Conservation (phyloP, 1,284 basidiomycete genomes). For the Rhodotorula sp. region DNA sequence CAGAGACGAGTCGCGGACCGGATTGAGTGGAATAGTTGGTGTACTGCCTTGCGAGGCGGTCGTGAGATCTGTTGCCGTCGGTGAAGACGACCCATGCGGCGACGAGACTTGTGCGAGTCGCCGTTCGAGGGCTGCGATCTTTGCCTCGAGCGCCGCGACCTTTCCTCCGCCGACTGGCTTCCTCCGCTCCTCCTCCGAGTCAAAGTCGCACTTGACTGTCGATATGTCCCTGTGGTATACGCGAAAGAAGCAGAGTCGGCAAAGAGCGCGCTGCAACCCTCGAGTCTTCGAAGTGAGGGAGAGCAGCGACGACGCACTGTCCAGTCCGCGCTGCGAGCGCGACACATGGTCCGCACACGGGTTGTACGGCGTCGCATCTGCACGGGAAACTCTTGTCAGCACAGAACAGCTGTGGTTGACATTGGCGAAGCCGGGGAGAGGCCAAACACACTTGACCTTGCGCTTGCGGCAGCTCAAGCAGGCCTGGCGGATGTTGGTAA, state of each 20-base stretch:
- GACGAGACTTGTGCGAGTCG: background rate
- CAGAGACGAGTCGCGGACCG: too few relatives aligned
- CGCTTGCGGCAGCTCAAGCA: slow-evolving; percentile 8
- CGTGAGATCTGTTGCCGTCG: too few relatives aligned
- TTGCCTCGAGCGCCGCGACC: slow-evolving; percentile 21
- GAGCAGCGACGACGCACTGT: background rate
- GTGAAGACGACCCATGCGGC: background rate
- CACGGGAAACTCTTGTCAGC: background rate
- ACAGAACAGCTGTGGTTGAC: too few relatives aligned
- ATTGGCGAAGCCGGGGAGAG: too few relatives aligned
- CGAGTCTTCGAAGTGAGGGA: background rate
- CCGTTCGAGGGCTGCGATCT: slow-evolving; percentile 15
- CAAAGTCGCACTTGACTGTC: slow-evolving; percentile 12
- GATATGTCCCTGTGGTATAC: background rate
- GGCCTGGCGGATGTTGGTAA: background rate
- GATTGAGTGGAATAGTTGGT: too few relatives aligned
- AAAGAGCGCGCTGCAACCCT: background rate
- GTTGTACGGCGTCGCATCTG: slow-evolving; percentile 13
- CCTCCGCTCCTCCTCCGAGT: slow-evolving; percentile 20
- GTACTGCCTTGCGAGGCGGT: too few relatives aligned
- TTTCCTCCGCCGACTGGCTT: slow-evolving; percentile 27
- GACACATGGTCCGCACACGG: background rate
- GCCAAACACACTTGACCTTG: slow-evolving; percentile 8
- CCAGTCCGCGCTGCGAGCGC: background rate
- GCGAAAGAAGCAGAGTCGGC: background rate